phyloP scores from a whole-genome alignment of 169 alveolate genomes.

The Cryptosporidium felis region DNA sequence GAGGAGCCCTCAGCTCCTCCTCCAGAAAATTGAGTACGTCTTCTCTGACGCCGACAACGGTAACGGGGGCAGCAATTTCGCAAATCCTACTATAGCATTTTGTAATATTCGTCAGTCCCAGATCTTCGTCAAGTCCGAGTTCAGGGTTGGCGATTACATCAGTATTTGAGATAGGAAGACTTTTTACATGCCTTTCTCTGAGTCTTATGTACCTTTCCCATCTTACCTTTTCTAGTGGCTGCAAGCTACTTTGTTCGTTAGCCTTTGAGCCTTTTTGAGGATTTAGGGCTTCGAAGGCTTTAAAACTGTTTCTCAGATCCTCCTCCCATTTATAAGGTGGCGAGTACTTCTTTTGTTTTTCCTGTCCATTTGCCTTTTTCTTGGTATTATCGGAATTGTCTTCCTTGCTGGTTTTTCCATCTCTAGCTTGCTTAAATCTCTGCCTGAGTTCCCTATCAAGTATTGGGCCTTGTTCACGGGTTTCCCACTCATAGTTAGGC shows the following conservation, averaged over 20 bases:
- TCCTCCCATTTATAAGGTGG: slow-evolving; percentile 71
- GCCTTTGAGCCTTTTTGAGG: background rate
- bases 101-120: background rate
- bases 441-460: background rate
- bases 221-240: background rate
- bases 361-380: background rate
- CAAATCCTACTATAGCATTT: background rate
- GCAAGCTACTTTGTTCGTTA: background rate
- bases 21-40: slow-evolving; percentile 31
- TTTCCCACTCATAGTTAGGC: slow-evolving; percentile 43
- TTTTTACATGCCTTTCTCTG: slow-evolving; percentile 45
- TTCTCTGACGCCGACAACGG: slow-evolving; percentile 56
- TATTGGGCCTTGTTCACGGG: slow-evolving; percentile 68
- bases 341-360: background rate
- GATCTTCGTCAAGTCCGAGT: background rate
- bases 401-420: background rate
- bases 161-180: slow-evolving; percentile 30
- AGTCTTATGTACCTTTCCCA: slow-evolving; percentile 63
- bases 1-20: slow-evolving; percentile 11
- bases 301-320: slow-evolving; percentile 26
- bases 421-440: background rate
- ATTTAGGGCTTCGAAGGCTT: background rate
- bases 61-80: slow-evolving; percentile 31
- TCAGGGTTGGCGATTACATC: slow-evolving; percentile 6
- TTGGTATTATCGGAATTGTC: background rate